Evolutionary conservation across 202 grass and related monocot species (phyloP).

Genomic region (Digitaria exilis): DNA sequence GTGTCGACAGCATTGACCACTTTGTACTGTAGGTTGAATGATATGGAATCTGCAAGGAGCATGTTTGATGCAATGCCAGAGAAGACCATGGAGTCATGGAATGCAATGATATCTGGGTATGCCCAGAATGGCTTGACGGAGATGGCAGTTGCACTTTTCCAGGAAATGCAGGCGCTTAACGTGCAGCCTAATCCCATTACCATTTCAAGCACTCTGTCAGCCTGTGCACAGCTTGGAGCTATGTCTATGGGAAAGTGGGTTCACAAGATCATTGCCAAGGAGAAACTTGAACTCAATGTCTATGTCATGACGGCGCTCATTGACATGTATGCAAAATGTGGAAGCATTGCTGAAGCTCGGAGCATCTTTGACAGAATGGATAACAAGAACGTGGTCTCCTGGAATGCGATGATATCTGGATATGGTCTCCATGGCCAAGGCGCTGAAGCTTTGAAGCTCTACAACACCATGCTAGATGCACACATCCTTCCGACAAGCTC

Average conservation of each 20-base stretch:
- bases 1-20: slow-evolving; percentile 68
- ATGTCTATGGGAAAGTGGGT: slow-evolving; percentile 74
- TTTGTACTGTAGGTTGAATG: slow-evolving; percentile 64
- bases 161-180: slow-evolving; percentile 60
- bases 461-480: slow-evolving; percentile 55
- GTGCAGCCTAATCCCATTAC: slow-evolving; percentile 66
- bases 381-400: slow-evolving; percentile 82
- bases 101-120: slow-evolving; percentile 79
- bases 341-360: slow-evolving; percentile 63
- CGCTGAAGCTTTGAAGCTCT: slow-evolving; percentile 67
- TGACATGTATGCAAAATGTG: slow-evolving; percentile 88
- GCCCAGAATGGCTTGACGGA: slow-evolving; percentile 71
- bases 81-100: slow-evolving; percentile 82
- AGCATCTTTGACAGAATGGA: slow-evolving; percentile 67
- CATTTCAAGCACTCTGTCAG: slow-evolving; percentile 62
- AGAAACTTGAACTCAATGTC: slow-evolving; percentile 66
- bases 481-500: slow-evolving; percentile 57
- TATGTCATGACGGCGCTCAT: slow-evolving; percentile 69
- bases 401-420: slow-evolving; percentile 74
- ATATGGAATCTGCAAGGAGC: slow-evolving; percentile 66
- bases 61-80: slow-evolving; percentile 64
- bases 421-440: slow-evolving; percentile 69
- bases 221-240: slow-evolving; percentile 75
- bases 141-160: slow-evolving; percentile 62
- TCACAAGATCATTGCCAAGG: slow-evolving; percentile 55